A percentile compares a stretch with the other conserved stretches of the same genome.
phyloP scores from a whole-genome alignment of 2,329 filamentous ascomycete genomes.

The Exophiala lecanii-corni region DNA sequence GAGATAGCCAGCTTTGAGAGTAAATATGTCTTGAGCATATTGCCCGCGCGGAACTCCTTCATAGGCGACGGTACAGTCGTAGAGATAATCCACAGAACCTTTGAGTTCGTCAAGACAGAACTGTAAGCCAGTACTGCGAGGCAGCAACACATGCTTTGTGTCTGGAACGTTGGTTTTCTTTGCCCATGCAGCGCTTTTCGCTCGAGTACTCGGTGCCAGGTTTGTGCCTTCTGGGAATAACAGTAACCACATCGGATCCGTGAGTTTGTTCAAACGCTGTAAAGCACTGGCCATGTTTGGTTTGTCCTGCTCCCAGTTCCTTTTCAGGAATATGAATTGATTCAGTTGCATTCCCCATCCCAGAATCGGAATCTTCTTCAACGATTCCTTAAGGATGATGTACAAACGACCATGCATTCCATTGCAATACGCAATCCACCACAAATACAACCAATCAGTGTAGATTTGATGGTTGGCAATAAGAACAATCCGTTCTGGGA shows the following conservation, averaged over 20 bases:
- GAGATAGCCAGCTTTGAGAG: conserved; percentile 72
- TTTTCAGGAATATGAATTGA: conserved; percentile 86
- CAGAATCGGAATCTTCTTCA: conserved; percentile 74
- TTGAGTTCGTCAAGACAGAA: conserved; percentile 75
- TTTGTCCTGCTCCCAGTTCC: conserved; percentile 78
- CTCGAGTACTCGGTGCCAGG: conserved; percentile 63
- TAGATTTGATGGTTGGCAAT: conserved; percentile 91
- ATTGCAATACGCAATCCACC: conserved; percentile 88
- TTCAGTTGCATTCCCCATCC: conserved; percentile 81
- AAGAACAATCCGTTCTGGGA: conserved; percentile 75
- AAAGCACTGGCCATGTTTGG: conserved; percentile 70
- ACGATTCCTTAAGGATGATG: conserved; percentile 84
- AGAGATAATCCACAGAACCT: conserved; percentile 72
- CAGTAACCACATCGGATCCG: conserved; percentile 82
- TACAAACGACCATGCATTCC: conserved; percentile 80
- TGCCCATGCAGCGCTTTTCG: conserved; percentile 70
- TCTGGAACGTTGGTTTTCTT: conserved; percentile 70
- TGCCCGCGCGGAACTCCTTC: conserved; percentile 46
- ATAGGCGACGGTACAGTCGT: conserved; percentile 53
- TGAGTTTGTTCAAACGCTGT: conserved; percentile 57
- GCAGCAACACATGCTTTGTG: conserved; percentile 68
- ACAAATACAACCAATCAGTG: conserved; percentile 87
- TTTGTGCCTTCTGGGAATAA: conserved; percentile 89
- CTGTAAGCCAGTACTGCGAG: conserved; percentile 72
- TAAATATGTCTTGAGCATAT: conserved; percentile 77